Evolutionary conservation across 305 asterid genomes (phyloP).

Genomic region (Nicotiana rustica): DNA sequence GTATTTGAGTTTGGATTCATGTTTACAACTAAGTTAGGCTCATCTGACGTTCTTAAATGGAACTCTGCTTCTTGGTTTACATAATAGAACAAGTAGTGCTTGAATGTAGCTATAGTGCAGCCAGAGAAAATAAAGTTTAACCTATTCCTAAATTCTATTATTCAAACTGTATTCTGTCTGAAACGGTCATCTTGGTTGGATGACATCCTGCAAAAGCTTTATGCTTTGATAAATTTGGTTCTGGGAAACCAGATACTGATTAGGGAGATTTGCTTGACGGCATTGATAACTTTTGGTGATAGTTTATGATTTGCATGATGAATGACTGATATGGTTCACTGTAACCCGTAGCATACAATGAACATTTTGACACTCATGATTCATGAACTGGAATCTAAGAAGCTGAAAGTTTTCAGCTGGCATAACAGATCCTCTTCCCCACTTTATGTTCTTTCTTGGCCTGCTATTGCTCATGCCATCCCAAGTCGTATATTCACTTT

Average conservation of each 20-base stretch:
- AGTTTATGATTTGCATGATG: background rate
- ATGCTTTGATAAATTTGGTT: background rate
- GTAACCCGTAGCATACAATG: background rate
- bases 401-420: background rate
- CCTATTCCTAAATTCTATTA: background rate
- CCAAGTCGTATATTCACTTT: background rate
- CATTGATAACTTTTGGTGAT: background rate
- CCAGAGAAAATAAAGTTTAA: background rate
- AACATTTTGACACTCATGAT: background rate
- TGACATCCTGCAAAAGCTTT: background rate
- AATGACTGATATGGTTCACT: background rate
- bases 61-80: constrained; percentile 4
- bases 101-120: background rate
- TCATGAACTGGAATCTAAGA: background rate
- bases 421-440: background rate
- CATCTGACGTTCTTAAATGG: background rate
- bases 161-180: background rate
- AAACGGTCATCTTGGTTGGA: background rate
- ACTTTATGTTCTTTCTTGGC: background rate
- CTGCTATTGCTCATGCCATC: background rate
- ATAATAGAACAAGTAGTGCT: background rate
- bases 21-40: background rate
- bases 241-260: background rate
- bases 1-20: background rate
- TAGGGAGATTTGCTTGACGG: background rate